Evolutionary conservation across 2,329 filamentous ascomycete species (phyloP).

Genomic region (Aaosphaeria arxii): DNA sequence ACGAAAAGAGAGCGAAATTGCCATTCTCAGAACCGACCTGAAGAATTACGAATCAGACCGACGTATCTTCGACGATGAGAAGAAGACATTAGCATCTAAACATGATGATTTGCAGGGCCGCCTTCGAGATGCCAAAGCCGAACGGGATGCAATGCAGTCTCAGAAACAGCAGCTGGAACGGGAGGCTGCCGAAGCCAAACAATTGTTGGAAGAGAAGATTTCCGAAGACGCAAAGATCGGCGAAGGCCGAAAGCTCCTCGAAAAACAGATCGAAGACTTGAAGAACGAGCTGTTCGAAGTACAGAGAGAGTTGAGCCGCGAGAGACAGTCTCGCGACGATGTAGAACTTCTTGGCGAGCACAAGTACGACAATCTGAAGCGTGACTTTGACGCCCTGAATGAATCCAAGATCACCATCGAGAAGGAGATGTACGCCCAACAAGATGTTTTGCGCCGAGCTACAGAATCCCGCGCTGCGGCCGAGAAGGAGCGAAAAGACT

Average conservation of each 20-base stretch:
- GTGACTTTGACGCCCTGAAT: conserved; percentile 82
- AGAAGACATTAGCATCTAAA: conserved; percentile 65
- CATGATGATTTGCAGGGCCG: conserved; percentile 75
- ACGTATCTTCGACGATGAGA: conserved; percentile 75
- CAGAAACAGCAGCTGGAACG: conserved; percentile 82
- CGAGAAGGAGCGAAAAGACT: conserved; percentile 85
- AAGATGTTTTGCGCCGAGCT: conserved; percentile 83
- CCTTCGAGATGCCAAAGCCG: conserved; percentile 81
- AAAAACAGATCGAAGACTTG: conserved; percentile 81
- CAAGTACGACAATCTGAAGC: conserved; percentile 76
- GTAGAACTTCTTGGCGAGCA: conserved; percentile 88
- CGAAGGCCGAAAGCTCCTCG: conserved; percentile 76
- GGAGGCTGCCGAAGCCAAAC: conserved; percentile 85
- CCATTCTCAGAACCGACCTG: conserved; percentile 79
- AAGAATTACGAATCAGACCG: conserved; percentile 80
- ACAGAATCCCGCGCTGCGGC: conserved; percentile 76
- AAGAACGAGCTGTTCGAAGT: conserved; percentile 81
- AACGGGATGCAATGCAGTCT: conserved; percentile 80
- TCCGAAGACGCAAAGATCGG: conserved; percentile 83
- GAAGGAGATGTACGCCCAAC: conserved; percentile 94
- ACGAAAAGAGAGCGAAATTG: conserved; percentile 89
- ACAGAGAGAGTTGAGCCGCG: conserved; percentile 84
- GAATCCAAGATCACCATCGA: conserved; percentile 97
- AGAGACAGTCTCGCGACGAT: conserved; percentile 90
- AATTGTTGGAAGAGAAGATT: conserved; percentile 79